Evolutionary conservation across 2,329 filamentous ascomycete species (phyloP), one percentile per base, ranked within the genome.

Genomic region (Fusarium fujikuroi): DNA sequence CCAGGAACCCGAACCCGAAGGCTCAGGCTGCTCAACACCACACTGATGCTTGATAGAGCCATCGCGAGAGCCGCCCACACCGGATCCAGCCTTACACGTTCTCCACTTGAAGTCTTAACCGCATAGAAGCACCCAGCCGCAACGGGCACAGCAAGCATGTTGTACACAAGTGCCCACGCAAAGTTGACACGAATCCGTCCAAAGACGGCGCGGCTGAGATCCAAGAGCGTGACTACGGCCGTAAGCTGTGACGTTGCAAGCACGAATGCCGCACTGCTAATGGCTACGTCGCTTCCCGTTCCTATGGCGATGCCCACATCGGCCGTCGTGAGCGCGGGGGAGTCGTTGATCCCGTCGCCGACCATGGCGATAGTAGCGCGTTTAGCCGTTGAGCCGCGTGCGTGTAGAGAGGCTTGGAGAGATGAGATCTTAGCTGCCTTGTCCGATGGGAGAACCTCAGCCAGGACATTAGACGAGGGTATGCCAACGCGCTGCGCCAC

Each of bases 31-130:
- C 94, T 97, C 79, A 90, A 83, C 57, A 98, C 92, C 50, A 98
- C 95, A 78, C 93, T 96, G 74, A 98, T 91, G 81, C 93, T 95
- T 82, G 95, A 97, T 81, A 95, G 82, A 32, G 95, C 95, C 95
- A 98, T 98, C 2, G 95, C 95, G 80, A 97, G 83, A 74, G 91
- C 92, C 9, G 95, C 95, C 95, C 95, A 98, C 3, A 93, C 93
- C 0, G 93, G 93, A 80, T 93, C 91, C 52, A 95, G 83, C 68
- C 88, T 84, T 25, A 94, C 82, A 79, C 92, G 92, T 36, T 80
- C 79, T 4, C 86, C 87, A 4, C 79, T 77, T 7, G 81, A 80
- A 52, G 85, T 85, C 60, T 77, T 79, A 52, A 91, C 72, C 5
- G 87, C 83, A 80, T 93, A 97, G 66, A 97, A 84, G 42, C 92